Conservation (phyloP, 2,329 filamentous ascomycete species). For the Aspergillus unguis region DNA sequence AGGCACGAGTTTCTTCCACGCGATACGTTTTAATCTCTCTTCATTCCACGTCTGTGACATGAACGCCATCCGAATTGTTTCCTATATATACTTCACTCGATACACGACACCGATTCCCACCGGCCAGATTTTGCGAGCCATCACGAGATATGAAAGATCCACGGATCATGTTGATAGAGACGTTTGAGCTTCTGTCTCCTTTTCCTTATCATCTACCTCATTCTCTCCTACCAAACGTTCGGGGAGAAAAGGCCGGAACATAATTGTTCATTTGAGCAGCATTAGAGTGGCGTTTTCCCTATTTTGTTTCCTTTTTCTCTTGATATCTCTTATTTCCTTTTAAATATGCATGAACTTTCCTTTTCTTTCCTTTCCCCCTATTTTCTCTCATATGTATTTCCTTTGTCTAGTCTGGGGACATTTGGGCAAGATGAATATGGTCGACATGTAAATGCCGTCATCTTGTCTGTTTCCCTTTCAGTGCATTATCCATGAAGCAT, state of each 20-base stretch:
- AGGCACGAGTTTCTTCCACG: slow-evolving; percentile 2
- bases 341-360: slow-evolving; percentile 18
- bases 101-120: slow-evolving; percentile 2
- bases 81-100: slow-evolving; percentile 4
- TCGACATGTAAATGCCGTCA: slow-evolving; percentile 74
- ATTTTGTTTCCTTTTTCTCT: slow-evolving; percentile 10
- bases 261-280: slow-evolving; percentile 20
- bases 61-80: slow-evolving; percentile 10
- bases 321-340: slow-evolving; percentile 10
- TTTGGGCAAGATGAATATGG: slow-evolving; percentile 49
- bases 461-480: slow-evolving; percentile 52
- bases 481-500: slow-evolving; percentile 15
- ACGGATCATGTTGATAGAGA: slow-evolving; percentile 42
- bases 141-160: slow-evolving; percentile 38
- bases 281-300: slow-evolving; percentile 27
- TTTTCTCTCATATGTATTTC: slow-evolving; percentile 9
- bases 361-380: slow-evolving; percentile 5
- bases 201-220: slow-evolving; percentile 6
- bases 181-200: slow-evolving; percentile 22
- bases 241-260: slow-evolving; percentile 18
- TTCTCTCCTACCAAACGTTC: slow-evolving; percentile 8
- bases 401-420: slow-evolving; percentile 1
- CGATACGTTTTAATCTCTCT: slow-evolving; percentile 13
- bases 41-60: slow-evolving; percentile 11
- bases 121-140: slow-evolving; percentile 21